Conservation (phyloP, 495 filamentous ascomycete species). For the Tuber brumale region DNA sequence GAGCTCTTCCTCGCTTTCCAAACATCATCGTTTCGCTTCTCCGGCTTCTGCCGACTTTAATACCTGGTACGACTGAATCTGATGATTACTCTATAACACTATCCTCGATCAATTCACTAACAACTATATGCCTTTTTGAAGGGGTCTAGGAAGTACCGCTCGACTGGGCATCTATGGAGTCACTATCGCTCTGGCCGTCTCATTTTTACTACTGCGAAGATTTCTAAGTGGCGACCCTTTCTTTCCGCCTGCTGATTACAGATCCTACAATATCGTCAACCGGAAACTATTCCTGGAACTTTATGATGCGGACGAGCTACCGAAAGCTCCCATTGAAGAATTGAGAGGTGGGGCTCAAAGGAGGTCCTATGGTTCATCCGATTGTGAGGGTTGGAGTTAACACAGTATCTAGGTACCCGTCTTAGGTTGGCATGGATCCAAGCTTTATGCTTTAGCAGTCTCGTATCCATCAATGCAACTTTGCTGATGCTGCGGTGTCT, state of each 20-base stretch:
- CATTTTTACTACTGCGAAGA: background rate
- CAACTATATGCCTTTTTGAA: background rate
- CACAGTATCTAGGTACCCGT: slow-evolving; percentile 12
- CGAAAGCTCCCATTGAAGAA: slow-evolving; percentile 34
- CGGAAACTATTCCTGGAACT: slow-evolving; percentile 37
- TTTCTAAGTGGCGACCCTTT: slow-evolving; percentile 2
- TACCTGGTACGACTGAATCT: slow-evolving; percentile 7
- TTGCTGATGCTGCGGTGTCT: slow-evolving; percentile 5
- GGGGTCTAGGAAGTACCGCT: slow-evolving; percentile 7
- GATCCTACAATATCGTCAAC: slow-evolving; percentile 24
- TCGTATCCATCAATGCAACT: background rate
- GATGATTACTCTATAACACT: background rate
- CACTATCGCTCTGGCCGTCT: slow-evolving; percentile 4
- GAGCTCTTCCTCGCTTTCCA: background rate
- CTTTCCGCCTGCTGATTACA: background rate
- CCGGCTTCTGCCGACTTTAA: background rate
- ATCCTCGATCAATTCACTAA: slow-evolving; percentile 5
- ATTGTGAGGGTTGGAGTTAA: background rate
- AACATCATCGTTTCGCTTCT: background rate
- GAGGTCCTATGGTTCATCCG: background rate
- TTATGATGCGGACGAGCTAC: slow-evolving; percentile 27
- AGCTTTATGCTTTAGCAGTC: background rate
- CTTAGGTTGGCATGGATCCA: slow-evolving; percentile 11
- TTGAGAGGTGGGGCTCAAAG: slow-evolving; percentile 3
- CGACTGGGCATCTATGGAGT: slow-evolving; percentile 14